A percentile compares a stretch with the other conserved stretches of the same genome.
These are phyloP conservation scores for Datisca glomerata DNA, from an alignment of 306 rosid genomes.

Conservation along the genomic window DNA sequence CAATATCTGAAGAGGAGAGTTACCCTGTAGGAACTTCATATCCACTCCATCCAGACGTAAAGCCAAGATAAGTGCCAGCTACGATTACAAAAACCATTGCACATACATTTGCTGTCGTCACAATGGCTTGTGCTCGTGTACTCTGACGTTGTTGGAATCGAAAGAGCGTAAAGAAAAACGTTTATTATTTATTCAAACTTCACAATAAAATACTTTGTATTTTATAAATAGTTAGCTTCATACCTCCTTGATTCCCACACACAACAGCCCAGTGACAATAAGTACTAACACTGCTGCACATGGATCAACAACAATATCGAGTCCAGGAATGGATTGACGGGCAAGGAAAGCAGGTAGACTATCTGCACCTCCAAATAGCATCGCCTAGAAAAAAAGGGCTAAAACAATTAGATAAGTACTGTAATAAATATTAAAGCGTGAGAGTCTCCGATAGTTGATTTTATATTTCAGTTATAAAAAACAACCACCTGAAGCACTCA, in stretches of 20 bases:
- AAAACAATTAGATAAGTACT: not conserved
- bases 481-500: not conserved
- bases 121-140: constrained; percentile 55
- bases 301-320: constrained; percentile 65
- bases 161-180: too few relatives aligned
- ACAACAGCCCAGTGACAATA: constrained; percentile 62
- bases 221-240: not conserved
- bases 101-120: constrained; percentile 61
- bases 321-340: constrained; percentile 65
- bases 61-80: constrained; percentile 76
- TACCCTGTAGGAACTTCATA: constrained; percentile 75
- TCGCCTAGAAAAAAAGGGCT: constrained; percentile 31
- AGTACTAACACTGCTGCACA: constrained; percentile 77
- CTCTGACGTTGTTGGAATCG: too few relatives aligned
- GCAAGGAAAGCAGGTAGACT: constrained; percentile 59
- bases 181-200: too few relatives aligned
- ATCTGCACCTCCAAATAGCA: constrained; percentile 65
- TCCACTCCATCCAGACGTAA: constrained; percentile 91
- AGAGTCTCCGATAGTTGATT: not conserved
- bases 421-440: not conserved
- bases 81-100: constrained; percentile 69
- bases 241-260: constrained; percentile 94
- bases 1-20: constrained; percentile 6
- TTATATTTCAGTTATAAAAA: not conserved
- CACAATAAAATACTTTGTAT: too few relatives aligned